A percentile compares a stretch with the other conserved stretches of the same genome.
Evolutionary conservation across 78 protist species (phyloP).

Genomic region (Planoprotostelium fungivorum): DNA sequence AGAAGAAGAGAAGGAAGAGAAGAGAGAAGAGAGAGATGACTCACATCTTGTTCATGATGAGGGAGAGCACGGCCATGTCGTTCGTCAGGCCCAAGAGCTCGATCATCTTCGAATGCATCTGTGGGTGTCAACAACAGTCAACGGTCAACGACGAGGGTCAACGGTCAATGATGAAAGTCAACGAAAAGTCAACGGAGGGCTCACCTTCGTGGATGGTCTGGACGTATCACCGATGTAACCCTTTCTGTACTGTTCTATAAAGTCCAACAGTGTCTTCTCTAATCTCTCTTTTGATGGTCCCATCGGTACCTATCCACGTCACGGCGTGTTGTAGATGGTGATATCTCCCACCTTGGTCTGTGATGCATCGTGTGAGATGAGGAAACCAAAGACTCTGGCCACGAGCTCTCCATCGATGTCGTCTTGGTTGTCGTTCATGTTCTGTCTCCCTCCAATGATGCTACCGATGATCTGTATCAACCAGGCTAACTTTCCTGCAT

Average conservation of each 20-base stretch:
- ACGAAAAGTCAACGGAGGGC: too few species aligned
- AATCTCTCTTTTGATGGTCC: background rate
- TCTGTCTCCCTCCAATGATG: background rate
- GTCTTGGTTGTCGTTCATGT: background rate
- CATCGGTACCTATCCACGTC: background rate
- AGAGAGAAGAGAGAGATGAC: too few species aligned
- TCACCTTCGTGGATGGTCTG: background rate
- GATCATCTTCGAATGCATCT: background rate
- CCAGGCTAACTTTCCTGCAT: background rate
- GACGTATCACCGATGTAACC: background rate
- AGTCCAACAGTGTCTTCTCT: background rate
- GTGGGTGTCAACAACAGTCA: background rate
- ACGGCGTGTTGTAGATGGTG: background rate
- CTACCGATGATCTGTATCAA: background rate
- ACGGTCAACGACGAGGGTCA: background rate
- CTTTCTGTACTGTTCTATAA: background rate
- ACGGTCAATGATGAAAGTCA: background rate
- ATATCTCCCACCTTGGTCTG: background rate
- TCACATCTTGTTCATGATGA: background rate
- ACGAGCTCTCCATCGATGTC: background rate
- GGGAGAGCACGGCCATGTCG: background rate
- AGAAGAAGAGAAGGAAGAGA: too few species aligned
- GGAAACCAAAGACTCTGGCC: background rate
- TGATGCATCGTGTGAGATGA: background rate
- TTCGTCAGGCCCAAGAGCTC: background rate